A percentile compares a stretch with the other conserved stretches of the same genome.
phyloP scores from a whole-genome alignment of 179 eudicot genomes.

The Kewa caespitosa region DNA sequence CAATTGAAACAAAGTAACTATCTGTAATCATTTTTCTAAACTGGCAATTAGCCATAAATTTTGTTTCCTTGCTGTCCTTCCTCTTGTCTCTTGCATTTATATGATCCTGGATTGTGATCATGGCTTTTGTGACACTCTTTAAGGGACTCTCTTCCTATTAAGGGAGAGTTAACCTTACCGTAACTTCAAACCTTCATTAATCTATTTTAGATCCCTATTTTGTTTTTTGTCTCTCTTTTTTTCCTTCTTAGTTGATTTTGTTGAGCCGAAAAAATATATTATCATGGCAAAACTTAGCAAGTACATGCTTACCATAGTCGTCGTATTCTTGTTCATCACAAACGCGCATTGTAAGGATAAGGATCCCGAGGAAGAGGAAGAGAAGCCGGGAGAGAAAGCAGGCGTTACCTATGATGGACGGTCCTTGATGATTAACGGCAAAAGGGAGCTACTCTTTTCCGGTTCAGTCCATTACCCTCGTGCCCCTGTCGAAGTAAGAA shows the following conservation, averaged over 20 bases:
- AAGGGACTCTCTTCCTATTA: conserved; percentile 1
- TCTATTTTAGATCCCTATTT: too few relatives aligned
- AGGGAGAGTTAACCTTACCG: background rate
- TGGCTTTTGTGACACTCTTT: conserved; percentile 6
- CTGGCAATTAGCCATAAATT: background rate
- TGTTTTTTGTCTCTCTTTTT: background rate
- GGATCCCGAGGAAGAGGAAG: conserved; percentile 3
- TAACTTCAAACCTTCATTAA: background rate
- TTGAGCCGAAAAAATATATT: background rate
- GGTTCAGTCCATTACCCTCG: conserved; percentile 92
- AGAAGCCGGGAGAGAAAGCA: conserved; percentile 19
- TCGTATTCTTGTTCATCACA: conserved; percentile 20
- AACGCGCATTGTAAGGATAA: conserved; percentile 17
- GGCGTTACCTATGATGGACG: conserved; percentile 58
- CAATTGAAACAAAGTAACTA: background rate
- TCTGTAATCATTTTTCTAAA: background rate
- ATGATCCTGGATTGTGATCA: background rate
- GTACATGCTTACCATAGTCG: conserved; percentile 17
- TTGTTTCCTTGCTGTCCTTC: background rate
- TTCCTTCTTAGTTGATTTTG: too few relatives aligned
- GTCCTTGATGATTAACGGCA: conserved; percentile 61
- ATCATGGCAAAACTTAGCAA: conserved; percentile 21
- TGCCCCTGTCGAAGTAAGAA: conserved; percentile 52
- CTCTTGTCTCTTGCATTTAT: background rate
- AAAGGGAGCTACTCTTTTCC: conserved; percentile 55